phyloP scores from a whole-genome alignment of 768 basidiomycete species.

The Leccinum disarticulatum region DNA sequence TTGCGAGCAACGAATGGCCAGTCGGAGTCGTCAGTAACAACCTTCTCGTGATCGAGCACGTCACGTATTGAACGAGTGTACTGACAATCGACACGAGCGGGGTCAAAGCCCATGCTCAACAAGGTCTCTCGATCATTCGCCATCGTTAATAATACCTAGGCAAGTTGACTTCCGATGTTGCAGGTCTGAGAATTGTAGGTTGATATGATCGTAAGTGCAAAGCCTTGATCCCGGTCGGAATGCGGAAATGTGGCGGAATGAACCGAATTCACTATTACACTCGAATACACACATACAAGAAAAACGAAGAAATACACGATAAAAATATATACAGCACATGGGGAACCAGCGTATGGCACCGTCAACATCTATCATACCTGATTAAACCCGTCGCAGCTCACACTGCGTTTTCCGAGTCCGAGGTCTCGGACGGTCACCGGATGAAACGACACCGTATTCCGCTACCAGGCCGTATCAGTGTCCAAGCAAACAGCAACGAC shows the following conservation, averaged over 20 bases:
- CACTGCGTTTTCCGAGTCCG: background rate
- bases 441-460: background rate
- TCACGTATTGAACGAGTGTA: slow-evolving; percentile 6
- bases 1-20: background rate
- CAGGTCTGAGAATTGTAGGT: background rate
- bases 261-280: too few species aligned
- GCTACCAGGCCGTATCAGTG: background rate
- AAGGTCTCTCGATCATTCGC: slow-evolving; percentile 70
- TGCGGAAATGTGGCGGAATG: too few species aligned
- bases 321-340: background rate
- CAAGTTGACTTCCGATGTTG: too few species aligned
- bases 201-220: too few species aligned
- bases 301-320: too few species aligned
- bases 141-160: slow-evolving; percentile 26
- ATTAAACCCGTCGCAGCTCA: background rate
- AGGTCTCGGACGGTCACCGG: too few species aligned
- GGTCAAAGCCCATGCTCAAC: slow-evolving; percentile 84
- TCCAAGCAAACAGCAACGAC: background rate
- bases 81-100: slow-evolving; percentile 83
- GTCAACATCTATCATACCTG: background rate
- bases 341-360: background rate
- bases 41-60: background rate
- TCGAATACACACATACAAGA: too few species aligned
- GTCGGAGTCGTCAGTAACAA: background rate
- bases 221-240: too few species aligned